Percentiles rank a stretch among this genome's conserved stretches.
These are phyloP conservation scores for Rosa hybrid DNA, from an alignment of 331 rosid genomes.

Conservation along the genomic window DNA sequence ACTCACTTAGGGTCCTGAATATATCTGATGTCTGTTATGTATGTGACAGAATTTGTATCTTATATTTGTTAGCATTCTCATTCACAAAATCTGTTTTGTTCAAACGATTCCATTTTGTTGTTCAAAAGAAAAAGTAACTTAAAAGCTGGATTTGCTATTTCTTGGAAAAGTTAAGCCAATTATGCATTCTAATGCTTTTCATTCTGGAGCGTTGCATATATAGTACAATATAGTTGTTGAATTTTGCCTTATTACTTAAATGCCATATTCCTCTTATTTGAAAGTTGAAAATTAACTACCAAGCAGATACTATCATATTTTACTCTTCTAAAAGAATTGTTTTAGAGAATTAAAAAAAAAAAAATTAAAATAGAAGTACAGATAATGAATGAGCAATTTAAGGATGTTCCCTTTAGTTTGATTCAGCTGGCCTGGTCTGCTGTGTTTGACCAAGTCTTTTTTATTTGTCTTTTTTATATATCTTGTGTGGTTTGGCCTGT, in stretches of 20 bases:
- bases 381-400: not conserved
- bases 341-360: no score
- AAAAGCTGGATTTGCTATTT: not conserved
- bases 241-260: not conserved
- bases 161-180: not conserved
- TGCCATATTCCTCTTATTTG: not conserved
- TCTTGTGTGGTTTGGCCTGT: not conserved
- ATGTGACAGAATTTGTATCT: not conserved
- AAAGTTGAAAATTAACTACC: not conserved
- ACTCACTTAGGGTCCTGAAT: not conserved
- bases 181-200: not conserved
- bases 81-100: no score
- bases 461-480: not conserved
- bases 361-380: not conserved
- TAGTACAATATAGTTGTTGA: not conserved
- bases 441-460: not conserved
- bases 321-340: not conserved
- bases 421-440: not conserved
- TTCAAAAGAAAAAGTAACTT: not conserved
- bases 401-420: not conserved
- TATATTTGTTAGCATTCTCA: not conserved
- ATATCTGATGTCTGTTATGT: not conserved
- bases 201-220: not conserved
- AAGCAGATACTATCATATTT: not conserved
- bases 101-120: not conserved